A percentile compares a stretch with the other conserved stretches of the same genome.
phyloP scores from a whole-genome alignment of 257 asterid genomes.

The Linaria vulgaris region DNA sequence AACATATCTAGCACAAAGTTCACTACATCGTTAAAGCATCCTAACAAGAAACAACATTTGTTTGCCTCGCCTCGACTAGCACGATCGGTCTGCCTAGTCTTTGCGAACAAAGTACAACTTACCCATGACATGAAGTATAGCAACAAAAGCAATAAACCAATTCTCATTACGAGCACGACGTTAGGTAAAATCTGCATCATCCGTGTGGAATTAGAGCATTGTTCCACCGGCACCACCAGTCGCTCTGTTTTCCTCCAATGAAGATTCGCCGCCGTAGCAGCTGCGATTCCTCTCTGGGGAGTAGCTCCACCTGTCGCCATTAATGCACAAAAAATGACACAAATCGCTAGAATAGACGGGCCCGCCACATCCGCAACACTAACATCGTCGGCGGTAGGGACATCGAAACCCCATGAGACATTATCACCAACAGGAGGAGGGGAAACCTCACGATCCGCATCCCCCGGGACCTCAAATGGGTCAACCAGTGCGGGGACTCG shows the following conservation, averaged over 20 bases:
- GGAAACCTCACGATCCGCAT: no score
- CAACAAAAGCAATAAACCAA: conserved; percentile 69
- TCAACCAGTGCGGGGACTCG: no score
- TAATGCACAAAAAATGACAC: conserved; percentile 31
- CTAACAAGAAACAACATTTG: conserved; percentile 7
- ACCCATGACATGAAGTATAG: conserved; percentile 66
- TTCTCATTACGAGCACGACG: conserved; percentile 69
- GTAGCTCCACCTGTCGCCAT: conserved; percentile 55
- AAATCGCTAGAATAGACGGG: no score
- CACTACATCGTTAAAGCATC: background rate
- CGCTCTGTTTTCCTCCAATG: conserved; percentile 38
- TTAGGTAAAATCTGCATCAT: conserved; percentile 68
- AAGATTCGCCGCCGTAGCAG: conserved; percentile 59
- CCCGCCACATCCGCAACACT: no score
- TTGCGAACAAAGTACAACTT: conserved; percentile 64
- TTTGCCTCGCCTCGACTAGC: no score
- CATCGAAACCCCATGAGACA: no score
- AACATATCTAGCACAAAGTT: conserved; percentile 13
- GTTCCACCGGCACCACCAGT: conserved; percentile 65
- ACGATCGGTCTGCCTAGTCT: no score
- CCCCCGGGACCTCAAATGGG: no score
- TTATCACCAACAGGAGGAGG: no score
- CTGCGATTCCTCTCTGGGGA: conserved; percentile 57
- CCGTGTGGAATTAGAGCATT: conserved; percentile 74
- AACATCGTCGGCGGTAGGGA: no score